These are phyloP conservation scores for Globisporangium uncinulatum DNA, from an alignment of 352 stramenopile genomes.

Conservation along the genomic window DNA sequence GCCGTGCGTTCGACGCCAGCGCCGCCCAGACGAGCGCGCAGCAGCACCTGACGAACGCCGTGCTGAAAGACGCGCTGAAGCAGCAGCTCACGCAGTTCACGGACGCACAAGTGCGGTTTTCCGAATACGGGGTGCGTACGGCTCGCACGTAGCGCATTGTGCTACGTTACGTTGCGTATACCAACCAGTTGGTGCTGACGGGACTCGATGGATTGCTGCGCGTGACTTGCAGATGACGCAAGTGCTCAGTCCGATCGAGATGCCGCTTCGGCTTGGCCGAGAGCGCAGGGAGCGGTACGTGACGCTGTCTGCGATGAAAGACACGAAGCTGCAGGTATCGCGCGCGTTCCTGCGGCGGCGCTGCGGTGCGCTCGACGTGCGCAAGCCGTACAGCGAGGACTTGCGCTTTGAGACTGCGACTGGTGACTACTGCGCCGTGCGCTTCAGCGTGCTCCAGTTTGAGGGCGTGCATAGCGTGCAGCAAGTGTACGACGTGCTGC, in stretches of 20 bases:
- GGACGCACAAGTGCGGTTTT: conserved; percentile 23
- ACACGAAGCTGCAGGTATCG: conserved; percentile 20
- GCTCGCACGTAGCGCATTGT: background rate
- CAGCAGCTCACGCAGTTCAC: conserved; percentile 24
- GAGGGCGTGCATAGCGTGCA: conserved; percentile 22
- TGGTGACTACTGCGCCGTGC: conserved; percentile 43
- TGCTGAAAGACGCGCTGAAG: conserved; percentile 19
- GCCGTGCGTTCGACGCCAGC: conserved; percentile 8
- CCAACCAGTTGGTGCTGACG: too few species aligned
- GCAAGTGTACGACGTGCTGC: conserved; percentile 29
- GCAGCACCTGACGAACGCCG: background rate
- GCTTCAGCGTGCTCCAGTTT: conserved; percentile 47
- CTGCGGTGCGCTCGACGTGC: conserved; percentile 12
- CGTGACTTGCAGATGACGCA: conserved; percentile 2
- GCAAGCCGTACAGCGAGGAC: conserved; percentile 19
- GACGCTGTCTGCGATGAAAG: conserved; percentile 15
- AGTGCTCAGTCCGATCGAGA: conserved; percentile 7
- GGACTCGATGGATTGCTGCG: too few species aligned
- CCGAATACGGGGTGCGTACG: conserved; percentile 13
- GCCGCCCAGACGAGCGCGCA: conserved; percentile 2
- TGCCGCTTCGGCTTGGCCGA: conserved; percentile 1
- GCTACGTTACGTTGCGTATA: background rate
- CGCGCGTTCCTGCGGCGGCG: conserved; percentile 22
- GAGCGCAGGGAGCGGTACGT: conserved; percentile 5
- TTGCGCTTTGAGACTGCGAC: conserved; percentile 33